These are phyloP conservation scores for Lachancea waltii DNA, from an alignment of 805 yeast species.

Conservation along the genomic window DNA sequence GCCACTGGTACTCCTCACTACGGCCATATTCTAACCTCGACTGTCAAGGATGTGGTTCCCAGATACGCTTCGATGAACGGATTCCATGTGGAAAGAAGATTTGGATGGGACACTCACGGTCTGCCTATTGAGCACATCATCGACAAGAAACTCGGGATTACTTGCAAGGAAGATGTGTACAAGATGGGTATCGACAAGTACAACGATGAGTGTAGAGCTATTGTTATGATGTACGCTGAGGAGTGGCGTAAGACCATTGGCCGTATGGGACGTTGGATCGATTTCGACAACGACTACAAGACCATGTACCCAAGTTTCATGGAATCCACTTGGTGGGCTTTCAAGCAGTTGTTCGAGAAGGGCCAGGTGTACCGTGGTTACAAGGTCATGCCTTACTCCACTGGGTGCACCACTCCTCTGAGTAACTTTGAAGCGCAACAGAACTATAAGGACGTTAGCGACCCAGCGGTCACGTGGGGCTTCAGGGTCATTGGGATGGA, in stretches of 20 bases:
- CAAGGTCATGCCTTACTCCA: conserved; percentile 98
- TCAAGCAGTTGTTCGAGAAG: conserved; percentile 79
- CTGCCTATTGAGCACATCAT: conserved; percentile 97
- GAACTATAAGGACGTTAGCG: conserved; percentile 93
- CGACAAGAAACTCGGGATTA: conserved; percentile 92
- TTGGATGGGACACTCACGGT: conserved; percentile 99
- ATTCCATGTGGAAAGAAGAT: conserved; percentile 89
- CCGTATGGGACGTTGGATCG: conserved; percentile 98
- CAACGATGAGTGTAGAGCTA: conserved; percentile 89
- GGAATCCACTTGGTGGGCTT: conserved; percentile 99
- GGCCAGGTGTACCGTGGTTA: conserved; percentile 89
- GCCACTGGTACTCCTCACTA: conserved; percentile 99
- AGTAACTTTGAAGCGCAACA: conserved; percentile 98
- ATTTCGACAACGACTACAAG: conserved; percentile 96
- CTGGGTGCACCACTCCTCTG: conserved; percentile 93
- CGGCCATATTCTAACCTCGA: conserved; percentile 95
- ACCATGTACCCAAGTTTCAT: conserved; percentile 91
- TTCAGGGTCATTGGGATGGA: conserved; percentile 79
- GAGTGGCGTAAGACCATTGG: conserved; percentile 94
- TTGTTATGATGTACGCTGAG: conserved; percentile 93
- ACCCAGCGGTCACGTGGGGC: conserved; percentile 92
- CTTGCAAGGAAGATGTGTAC: conserved; percentile 91
- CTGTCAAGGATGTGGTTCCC: conserved; percentile 95
- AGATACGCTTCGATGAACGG: conserved; percentile 98
- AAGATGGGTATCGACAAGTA: conserved; percentile 89